Conservation (phyloP, 495 filamentous ascomycete genomes). For the Daldinia loculata region DNA sequence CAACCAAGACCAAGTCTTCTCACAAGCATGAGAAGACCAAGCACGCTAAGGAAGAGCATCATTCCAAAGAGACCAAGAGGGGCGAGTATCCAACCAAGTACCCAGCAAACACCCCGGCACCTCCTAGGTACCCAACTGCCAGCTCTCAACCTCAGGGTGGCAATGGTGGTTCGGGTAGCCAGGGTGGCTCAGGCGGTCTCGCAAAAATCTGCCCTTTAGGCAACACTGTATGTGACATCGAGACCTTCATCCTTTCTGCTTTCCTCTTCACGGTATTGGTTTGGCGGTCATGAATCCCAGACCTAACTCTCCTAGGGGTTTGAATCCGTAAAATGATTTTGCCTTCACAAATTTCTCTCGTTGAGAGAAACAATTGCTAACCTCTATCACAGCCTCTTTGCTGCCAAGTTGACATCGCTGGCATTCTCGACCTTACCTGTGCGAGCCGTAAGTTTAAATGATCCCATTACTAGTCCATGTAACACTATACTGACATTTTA, state of each 20-base stretch:
- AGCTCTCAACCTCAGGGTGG: not conserved
- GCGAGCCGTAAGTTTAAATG: slow-evolving; percentile 28
- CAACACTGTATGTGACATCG: slow-evolving; percentile 11
- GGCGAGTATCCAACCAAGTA: slow-evolving; percentile 7
- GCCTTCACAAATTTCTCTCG: not conserved
- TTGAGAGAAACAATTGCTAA: not conserved
- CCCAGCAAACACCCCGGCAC: slow-evolving; percentile 7
- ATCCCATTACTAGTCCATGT: too few species aligned
- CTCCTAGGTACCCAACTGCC: not conserved
- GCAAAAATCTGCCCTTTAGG: slow-evolving; percentile 17
- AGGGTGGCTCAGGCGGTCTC: not conserved
- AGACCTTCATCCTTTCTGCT: not conserved
- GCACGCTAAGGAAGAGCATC: slow-evolving; percentile 14
- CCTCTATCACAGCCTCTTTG: slow-evolving; percentile 27
- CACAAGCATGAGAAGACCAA: slow-evolving; percentile 11
- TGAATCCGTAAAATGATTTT: too few species aligned
- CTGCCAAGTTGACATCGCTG: slow-evolving; percentile 35
- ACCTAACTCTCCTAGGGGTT: too few species aligned
- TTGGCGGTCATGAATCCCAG: too few species aligned
- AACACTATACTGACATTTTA: slow-evolving; percentile 10
- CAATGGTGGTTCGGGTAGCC: not conserved
- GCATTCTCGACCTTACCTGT: slow-evolving; percentile 33
- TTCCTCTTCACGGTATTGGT: not conserved
- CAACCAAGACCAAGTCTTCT: too few species aligned
- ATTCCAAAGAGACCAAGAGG: slow-evolving; percentile 19